A percentile compares a stretch with the other conserved stretches of the same genome.
phyloP scores from a whole-genome alignment of 768 basidiomycete species.

The Lactifluus pinguis region DNA sequence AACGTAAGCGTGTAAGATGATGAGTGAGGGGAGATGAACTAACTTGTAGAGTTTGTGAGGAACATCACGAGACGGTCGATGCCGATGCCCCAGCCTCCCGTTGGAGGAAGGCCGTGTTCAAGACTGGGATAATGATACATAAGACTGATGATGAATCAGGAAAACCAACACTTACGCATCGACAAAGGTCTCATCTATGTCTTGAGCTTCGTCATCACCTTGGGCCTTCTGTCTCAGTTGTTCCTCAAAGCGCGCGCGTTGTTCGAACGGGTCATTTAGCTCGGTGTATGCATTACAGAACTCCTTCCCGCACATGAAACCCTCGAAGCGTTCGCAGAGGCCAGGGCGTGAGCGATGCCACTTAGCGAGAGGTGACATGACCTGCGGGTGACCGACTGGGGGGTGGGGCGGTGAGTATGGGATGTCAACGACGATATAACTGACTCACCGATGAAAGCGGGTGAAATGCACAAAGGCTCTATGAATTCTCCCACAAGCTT shows the following conservation, averaged over 20 bases:
- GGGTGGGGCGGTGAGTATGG: background rate
- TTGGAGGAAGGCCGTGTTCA: conserved; percentile 95
- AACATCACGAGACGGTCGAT: conserved; percentile 98
- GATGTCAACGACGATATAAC: background rate
- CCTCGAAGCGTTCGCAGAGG: conserved; percentile 97
- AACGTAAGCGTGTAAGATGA: conserved; percentile 5
- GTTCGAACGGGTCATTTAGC: conserved; percentile 98
- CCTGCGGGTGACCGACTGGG: conserved; percentile 92
- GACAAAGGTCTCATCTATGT: conserved; percentile 91
- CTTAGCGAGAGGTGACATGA: conserved; percentile 99
- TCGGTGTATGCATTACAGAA: conserved; percentile 99
- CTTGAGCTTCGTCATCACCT: conserved; percentile 98
- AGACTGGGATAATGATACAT: conserved; percentile 41
- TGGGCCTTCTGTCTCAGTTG: conserved; percentile 89
- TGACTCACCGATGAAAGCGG: conserved; percentile 79
- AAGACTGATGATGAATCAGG: background rate
- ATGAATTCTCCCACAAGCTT: conserved; percentile 99
- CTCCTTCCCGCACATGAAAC: conserved; percentile 96
- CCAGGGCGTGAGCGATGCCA: conserved; percentile 96
- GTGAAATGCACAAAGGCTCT: conserved; percentile 92
- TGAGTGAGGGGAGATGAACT: conserved; percentile 23
- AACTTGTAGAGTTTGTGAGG: conserved; percentile 91
- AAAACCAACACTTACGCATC: conserved; percentile 60
- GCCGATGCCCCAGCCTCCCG: conserved; percentile 95
- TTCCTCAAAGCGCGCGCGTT: conserved; percentile 92